Evolutionary conservation across 2,329 filamentous ascomycete species (phyloP), one percentile per base, ranked within the genome.

Genomic region (Colletotrichum sp.): DNA sequence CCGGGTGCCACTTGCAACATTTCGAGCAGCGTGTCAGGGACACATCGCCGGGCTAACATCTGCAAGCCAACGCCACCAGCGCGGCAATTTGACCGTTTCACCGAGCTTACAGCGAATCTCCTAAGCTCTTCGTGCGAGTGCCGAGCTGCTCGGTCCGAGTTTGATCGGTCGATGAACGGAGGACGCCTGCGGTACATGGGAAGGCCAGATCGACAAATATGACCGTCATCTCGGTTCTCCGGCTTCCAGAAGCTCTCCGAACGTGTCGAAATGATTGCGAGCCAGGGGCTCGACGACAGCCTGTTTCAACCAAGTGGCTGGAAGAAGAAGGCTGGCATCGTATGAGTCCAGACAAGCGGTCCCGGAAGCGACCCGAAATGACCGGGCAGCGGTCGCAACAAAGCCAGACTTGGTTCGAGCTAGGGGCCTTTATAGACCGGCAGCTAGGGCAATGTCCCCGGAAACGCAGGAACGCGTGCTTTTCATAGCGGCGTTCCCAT

Each of bases 301-400:
- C 62, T 43, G 36, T 32, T 52, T 58, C 56, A 48, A 64, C 56
- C 70, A 32, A 65, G 34, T 39, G 30, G 70, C 16, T 60, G 62
- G 70, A 48, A 65, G 28, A 28, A 18, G 30, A 32, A 48, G 16
- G 10, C 39, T 28, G 28, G 25, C 30, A 62, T 66, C 18, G 8
- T 30, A 32, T 55, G 25, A 22, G 25, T 27, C 30, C 32, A 39
- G 72, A 39, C 39, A 62, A n/a, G 39, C 27, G 27, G 61, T 66
- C 39, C 55, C 68, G 18, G 28, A 15, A 67, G 64, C 32, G 16
- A 65, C 30, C 73, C 70, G 70, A 73, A 32, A 73, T 75, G 73
- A 67, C 22, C n/a, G 36, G 34, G 8, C 32, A 64, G 43, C 48
- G 64, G 39, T 68, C 18, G 22, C n/a, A 56, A 66, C 36, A 72